These are phyloP conservation scores for Pythium folliculosum DNA, from an alignment of 352 stramenopile species.

Conservation along the genomic window DNA sequence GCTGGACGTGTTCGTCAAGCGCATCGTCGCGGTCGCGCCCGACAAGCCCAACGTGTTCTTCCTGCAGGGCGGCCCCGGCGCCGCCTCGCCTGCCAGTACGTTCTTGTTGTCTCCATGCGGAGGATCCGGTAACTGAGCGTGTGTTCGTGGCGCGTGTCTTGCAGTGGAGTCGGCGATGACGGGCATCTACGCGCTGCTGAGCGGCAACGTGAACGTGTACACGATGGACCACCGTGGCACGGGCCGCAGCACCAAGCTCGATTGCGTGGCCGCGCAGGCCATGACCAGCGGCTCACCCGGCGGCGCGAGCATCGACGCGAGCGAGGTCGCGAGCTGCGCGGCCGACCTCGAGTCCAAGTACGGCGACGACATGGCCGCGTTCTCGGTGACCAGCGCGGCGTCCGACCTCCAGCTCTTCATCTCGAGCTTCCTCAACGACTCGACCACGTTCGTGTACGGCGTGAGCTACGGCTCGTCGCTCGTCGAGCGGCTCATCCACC, in stretches of 20 bases:
- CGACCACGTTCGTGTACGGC: constrained; percentile 49
- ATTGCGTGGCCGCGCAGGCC: constrained; percentile 45
- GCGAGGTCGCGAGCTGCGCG: constrained; percentile 37
- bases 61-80: constrained; percentile 25
- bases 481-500: constrained; percentile 54
- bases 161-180: constrained; percentile 35
- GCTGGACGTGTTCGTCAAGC: constrained; percentile 54
- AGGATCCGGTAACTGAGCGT: too few species aligned
- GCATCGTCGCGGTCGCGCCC: constrained; percentile 23
- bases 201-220: constrained; percentile 51
- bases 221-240: constrained; percentile 62
- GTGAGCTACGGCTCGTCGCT: constrained; percentile 61
- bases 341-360: constrained; percentile 40
- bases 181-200: constrained; percentile 35
- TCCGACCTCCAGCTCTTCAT: constrained; percentile 37
- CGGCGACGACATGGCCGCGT: constrained; percentile 38
- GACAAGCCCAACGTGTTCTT: constrained; percentile 28
- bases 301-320: constrained; percentile 24
- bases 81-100: constrained; percentile 25
- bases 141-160: too few species aligned
- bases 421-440: constrained; percentile 13
- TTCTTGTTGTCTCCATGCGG: neutral
- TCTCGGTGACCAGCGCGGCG: constrained; percentile 53
- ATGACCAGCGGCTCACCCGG: constrained; percentile 19
- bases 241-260: constrained; percentile 41